Evolutionary conservation across 331 rosid species (phyloP), one percentile per base, ranked within the genome.

Genomic region (Spiraea crenata): DNA sequence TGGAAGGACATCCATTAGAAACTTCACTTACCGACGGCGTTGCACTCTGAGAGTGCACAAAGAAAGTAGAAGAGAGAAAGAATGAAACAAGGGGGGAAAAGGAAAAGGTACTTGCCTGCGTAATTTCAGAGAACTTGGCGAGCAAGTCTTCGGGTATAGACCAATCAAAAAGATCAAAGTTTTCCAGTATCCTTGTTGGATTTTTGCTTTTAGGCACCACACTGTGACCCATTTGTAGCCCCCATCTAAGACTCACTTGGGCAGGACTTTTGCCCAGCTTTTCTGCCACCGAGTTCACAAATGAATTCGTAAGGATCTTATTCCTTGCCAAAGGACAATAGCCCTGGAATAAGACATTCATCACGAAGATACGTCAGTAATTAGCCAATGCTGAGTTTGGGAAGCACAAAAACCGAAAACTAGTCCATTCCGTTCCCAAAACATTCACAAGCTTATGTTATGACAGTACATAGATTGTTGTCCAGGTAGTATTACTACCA

Each of bases 161-260:
- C 92, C 96, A 89, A 62, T 78, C 66, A 41, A 91, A 84, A 15
- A 89, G 20, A 70, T 81, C 82, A 50, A 87, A 57, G 63, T 89
- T 91, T 55, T 89, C 85, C 63, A 70, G 70, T 38, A 91, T 82
- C 72, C 91, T 89, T 3, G 51, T 57, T 7, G 76, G 76, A 54
- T 72, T 87, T 57, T 86, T 60, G 74, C 93, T 89, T 81, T 91
- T 91, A 45, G 97, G 93, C 34, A 92, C 79, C 20, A 89, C 59
- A 75, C 92, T 87, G 69, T 92, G 92, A 72, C 92, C 90, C 74
- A 79, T 79, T 71, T 92, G 90, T 2, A 89, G 74, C 39, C 96
- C 97, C 96, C 96, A 92, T 11, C 89, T 76, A 63, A 88, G 92
- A 70, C 90, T 87, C 59, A 88, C 81, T 61, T 88, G 95, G 0